phyloP scores from a whole-genome alignment of 306 rosid genomes.

The Prunus armeniaca region DNA sequence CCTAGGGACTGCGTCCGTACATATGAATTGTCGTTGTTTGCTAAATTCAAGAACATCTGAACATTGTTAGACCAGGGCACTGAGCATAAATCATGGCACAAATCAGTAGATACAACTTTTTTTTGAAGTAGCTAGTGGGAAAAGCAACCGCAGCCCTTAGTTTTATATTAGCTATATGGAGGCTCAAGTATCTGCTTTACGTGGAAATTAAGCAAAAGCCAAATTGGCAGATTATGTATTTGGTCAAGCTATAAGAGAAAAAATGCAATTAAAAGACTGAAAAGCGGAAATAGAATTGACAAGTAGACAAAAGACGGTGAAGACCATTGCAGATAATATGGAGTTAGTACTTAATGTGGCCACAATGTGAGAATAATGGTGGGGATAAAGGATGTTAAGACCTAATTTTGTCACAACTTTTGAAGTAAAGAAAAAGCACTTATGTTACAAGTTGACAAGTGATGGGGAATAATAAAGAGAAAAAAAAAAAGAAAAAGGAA shows the following conservation, averaged over 20 bases:
- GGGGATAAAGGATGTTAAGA: slow-evolving; percentile 1
- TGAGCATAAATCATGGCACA: slow-evolving; percentile 40
- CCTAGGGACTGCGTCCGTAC: background rate
- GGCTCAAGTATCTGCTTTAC: slow-evolving; percentile 31
- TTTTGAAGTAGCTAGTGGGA: background rate
- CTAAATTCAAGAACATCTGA: background rate
- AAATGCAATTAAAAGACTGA: background rate
- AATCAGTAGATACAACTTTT: background rate
- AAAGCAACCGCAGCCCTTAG: background rate
- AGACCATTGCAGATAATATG: background rate
- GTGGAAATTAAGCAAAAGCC: slow-evolving; percentile 16
- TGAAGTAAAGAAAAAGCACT: background rate
- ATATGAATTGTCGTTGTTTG: no score
- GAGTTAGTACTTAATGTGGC: background rate
- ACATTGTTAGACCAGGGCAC: slow-evolving; percentile 5
- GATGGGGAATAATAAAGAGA: slow-evolving; percentile 10
- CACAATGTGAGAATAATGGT: background rate
- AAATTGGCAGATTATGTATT: background rate
- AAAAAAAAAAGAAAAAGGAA: background rate
- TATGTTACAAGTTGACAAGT: background rate
- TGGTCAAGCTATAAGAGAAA: slow-evolving; percentile 12
- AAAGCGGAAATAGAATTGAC: background rate
- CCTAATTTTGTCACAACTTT: slow-evolving; percentile 13
- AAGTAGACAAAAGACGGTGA: background rate
- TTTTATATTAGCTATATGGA: background rate